Evolutionary conservation across 208 protist genomes (phyloP), one percentile per base, ranked within the genome.

Genomic region (Leishmania martiniquensis): DNA sequence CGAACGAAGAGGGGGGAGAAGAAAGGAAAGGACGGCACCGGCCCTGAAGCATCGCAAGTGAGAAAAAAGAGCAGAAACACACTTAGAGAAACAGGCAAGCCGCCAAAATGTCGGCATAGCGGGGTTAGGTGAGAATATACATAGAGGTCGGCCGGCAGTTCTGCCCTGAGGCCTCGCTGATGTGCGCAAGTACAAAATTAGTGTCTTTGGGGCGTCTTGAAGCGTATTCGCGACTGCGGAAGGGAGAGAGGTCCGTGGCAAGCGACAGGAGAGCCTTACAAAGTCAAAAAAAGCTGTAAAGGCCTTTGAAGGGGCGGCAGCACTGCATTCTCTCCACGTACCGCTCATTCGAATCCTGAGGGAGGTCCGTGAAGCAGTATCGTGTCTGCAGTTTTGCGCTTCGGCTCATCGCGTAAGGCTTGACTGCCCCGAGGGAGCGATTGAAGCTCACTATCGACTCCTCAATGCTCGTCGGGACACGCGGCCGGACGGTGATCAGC

Each of bases 241-340:
- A 10, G 39, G 17, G 39, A 25, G 42, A 49, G 22, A 69, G 42
- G 39, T 32, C 10, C 25, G n/a, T 29, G 1, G 44, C 7, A 51
- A 29, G 34, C 32, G 17, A 17, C 65, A 4, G 32, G 37, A 25
- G 13, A 29, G 65, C 42, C 42, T 51, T 37, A 42, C 22, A 49
- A 20, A 22, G 63, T 75, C 79, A 88, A 60, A 77, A 83, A 45
- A 78, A 81, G 2, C 63, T 42, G 55, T 83, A 86, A 10, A 93
- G 59, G 17, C 89, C 89, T 77, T 93, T 93, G 20, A 81, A 88
- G 34, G 89, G 89, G 0, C 89, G 81, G 70, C 83, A 82, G 74
- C 84, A 89, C 67, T 87, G 81, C 87, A 93, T 87, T 7, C 77
- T 65, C 15, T 84, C 59, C 29, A 93, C 75, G 71, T 83, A 93